phyloP scores from a whole-genome alignment of 805 yeast species.

The Kluyveromyces siamensis region DNA sequence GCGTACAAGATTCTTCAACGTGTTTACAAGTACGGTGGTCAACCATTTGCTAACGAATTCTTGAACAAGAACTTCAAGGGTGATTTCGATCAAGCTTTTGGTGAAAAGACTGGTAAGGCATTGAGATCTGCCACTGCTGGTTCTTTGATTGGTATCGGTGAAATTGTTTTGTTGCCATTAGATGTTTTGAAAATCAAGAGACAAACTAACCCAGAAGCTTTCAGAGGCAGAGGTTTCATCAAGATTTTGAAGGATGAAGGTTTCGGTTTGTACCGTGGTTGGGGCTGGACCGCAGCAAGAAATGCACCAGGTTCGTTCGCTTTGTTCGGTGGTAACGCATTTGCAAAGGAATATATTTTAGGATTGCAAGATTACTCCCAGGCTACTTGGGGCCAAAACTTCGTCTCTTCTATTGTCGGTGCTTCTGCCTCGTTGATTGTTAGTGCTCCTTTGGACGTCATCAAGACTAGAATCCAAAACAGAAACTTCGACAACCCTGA shows the following conservation, averaged over 20 bases:
- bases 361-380: slow-evolving; percentile 77
- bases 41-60: slow-evolving; percentile 95
- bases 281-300: slow-evolving; percentile 99
- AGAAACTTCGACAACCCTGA: slow-evolving; percentile 92
- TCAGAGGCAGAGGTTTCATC: slow-evolving; percentile 93
- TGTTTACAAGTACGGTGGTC: slow-evolving; percentile 98
- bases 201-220: slow-evolving; percentile 99
- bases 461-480: slow-evolving; percentile 97
- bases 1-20: slow-evolving; percentile 93
- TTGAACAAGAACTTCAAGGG: slow-evolving; percentile 64
- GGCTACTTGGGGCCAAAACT: slow-evolving; percentile 94
- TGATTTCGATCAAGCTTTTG: slow-evolving; percentile 67
- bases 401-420: slow-evolving; percentile 89
- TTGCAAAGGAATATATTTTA: slow-evolving; percentile 92
- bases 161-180: slow-evolving; percentile 86
- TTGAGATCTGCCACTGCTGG: slow-evolving; percentile 96
- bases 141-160: slow-evolving; percentile 94
- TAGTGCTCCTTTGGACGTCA: slow-evolving; percentile 95
- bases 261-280: slow-evolving; percentile 86
- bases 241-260: slow-evolving; percentile 87
- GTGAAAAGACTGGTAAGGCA: slow-evolving; percentile 96
- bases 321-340: slow-evolving; percentile 95
- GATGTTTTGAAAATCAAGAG: slow-evolving; percentile 97
- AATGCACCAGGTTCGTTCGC: slow-evolving; percentile 99
- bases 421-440: slow-evolving; percentile 95